These are phyloP conservation scores for Aureobasidium lini DNA, from an alignment of 2,329 filamentous ascomycete species.

Conservation along the genomic window DNA sequence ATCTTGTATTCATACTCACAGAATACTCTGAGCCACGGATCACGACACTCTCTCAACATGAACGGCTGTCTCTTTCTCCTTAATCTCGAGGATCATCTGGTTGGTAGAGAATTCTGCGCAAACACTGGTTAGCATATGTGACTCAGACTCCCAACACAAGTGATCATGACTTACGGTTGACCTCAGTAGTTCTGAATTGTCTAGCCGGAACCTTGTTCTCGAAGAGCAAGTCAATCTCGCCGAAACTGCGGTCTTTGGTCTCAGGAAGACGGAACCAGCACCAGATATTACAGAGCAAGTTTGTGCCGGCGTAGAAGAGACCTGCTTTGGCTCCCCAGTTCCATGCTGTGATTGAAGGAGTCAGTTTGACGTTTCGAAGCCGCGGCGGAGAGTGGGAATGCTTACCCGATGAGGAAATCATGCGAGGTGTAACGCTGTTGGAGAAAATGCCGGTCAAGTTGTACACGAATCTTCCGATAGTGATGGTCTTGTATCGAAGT, in stretches of 20 bases:
- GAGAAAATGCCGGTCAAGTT: constrained; percentile 34
- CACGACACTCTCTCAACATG: not conserved
- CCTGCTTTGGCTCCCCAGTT: constrained; percentile 35
- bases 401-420: constrained; percentile 26
- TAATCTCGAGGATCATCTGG: not conserved
- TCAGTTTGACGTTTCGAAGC: not conserved
- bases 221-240: constrained; percentile 38
- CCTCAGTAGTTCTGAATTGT: constrained; percentile 21
- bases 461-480: constrained; percentile 33
- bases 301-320: constrained; percentile 35
- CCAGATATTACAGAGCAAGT: constrained; percentile 29
- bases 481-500: constrained; percentile 32
- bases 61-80: not conserved
- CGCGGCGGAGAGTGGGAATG: too few species aligned
- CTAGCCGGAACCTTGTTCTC: constrained; percentile 28
- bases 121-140: not conserved
- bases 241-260: constrained; percentile 34
- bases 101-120: not conserved
- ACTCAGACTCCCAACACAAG: not conserved
- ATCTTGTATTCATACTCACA: too few species aligned
- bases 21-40: too few species aligned
- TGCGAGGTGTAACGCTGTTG: constrained; percentile 34
- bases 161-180: not conserved
- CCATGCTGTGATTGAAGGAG: constrained; percentile 27
- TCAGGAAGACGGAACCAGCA: constrained; percentile 33